These are phyloP conservation scores for Gloeophyllum trabeum DNA, from an alignment of 768 basidiomycete species.

Conservation along the genomic window DNA sequence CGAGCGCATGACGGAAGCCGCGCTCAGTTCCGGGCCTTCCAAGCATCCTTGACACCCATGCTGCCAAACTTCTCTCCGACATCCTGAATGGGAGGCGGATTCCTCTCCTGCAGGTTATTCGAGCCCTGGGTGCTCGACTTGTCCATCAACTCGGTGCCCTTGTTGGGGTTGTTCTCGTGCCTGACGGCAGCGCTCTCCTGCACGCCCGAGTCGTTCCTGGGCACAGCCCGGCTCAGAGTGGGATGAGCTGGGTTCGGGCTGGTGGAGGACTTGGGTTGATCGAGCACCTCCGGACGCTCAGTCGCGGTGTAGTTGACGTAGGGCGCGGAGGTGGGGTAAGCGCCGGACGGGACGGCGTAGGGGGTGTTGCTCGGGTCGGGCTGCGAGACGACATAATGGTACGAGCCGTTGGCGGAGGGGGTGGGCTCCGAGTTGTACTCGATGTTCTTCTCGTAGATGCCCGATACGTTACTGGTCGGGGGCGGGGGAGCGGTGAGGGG, in stretches of 20 bases:
- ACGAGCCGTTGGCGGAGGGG: constrained; percentile 31
- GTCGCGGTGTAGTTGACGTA: constrained; percentile 31
- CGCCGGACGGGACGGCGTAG: constrained; percentile 65
- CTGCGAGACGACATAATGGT: constrained; percentile 64
- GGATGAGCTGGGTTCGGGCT: constrained; percentile 30
- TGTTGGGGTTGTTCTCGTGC: constrained; percentile 25
- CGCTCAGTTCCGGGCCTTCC: constrained; percentile 34
- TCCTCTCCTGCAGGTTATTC: constrained; percentile 29
- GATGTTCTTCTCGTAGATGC: constrained; percentile 50
- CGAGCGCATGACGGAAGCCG: too few relatives aligned
- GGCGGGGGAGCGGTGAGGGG: constrained; percentile 21
- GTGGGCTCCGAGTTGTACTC: constrained; percentile 38
- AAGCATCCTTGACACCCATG: constrained; percentile 32
- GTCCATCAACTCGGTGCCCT: constrained; percentile 33
- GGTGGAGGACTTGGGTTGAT: constrained; percentile 28
- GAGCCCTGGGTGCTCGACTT: constrained; percentile 25
- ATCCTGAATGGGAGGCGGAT: constrained; percentile 32
- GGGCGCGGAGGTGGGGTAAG: constrained; percentile 25
- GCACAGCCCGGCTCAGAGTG: constrained; percentile 28
- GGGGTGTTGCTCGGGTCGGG: constrained; percentile 51
- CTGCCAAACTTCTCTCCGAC: constrained; percentile 34
- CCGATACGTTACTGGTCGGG: constrained; percentile 11
- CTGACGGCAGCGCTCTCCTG: constrained; percentile 37
- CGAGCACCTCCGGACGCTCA: constrained; percentile 24
- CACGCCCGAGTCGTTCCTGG: constrained; percentile 30